Evolutionary conservation across 163 green algal species (phyloP).

Genomic region (Dunaliella salina): DNA sequence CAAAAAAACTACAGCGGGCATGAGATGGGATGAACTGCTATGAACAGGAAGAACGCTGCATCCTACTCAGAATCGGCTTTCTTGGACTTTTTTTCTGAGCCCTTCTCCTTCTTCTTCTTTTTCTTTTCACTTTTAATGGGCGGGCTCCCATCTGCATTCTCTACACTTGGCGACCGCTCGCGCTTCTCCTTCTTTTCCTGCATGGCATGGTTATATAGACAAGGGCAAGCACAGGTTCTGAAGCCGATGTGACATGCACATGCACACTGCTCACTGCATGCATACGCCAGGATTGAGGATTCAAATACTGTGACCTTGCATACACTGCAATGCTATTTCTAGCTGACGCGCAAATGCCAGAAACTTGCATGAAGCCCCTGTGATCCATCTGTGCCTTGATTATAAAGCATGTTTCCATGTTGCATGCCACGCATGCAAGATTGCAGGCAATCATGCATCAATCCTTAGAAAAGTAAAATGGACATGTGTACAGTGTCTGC

Average conservation of each 20-base stretch:
- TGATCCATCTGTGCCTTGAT: no score
- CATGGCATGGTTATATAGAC: neutral
- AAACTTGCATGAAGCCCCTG: no score
- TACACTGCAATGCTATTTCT: no score
- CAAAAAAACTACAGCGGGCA: neutral
- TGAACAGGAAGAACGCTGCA: no score
- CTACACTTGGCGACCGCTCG: neutral
- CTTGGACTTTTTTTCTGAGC: neutral
- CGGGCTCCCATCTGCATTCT: neutral
- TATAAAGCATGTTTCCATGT: no score
- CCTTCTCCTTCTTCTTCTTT: neutral
- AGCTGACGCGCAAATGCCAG: no score
- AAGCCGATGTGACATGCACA: no score
- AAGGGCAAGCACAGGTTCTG: no score
- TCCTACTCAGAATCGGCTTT: neutral
- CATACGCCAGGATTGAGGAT: no score
- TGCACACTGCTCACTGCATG: no score
- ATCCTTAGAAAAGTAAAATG: neutral
- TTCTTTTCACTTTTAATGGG: constrained; percentile 1
- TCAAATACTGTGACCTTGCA: no score
- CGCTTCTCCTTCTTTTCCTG: constrained; percentile 31
- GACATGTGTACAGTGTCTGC: neutral
- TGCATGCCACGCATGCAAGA: no score
- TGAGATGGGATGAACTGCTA: neutral
- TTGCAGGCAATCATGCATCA: neutral